phyloP scores from a whole-genome alignment of 1,284 basidiomycete species.

The Ganoderma sinense region DNA sequence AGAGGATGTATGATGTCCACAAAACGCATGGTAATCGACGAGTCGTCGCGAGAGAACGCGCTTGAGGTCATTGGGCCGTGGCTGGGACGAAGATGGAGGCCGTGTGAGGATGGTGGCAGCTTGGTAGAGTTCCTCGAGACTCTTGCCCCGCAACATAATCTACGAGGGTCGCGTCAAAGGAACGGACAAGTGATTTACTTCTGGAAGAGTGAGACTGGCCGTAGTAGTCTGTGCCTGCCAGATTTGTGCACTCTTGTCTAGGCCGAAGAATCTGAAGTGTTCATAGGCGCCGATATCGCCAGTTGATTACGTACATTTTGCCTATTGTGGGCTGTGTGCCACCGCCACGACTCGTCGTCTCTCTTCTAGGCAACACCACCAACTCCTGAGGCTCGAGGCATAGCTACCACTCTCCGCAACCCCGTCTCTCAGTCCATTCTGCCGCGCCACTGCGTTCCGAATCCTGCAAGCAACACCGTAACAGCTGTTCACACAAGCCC shows the following conservation, averaged over 20 bases:
- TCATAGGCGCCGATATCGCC: not conserved
- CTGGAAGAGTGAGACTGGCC: not conserved
- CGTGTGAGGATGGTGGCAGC: constrained; percentile 22
- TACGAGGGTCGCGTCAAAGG: not conserved
- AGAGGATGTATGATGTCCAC: not conserved
- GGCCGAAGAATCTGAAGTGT: no score
- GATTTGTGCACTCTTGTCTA: not conserved
- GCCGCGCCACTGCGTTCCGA: not conserved
- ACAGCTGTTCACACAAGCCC: not conserved
- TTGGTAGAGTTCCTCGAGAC: constrained; percentile 12
- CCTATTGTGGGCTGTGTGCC: not conserved
- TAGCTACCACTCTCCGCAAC: not conserved
- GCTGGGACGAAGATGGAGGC: constrained; percentile 14
- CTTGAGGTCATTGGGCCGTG: constrained; percentile 20
- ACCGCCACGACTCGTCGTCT: no score
- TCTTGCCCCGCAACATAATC: not conserved
- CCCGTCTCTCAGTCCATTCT: not conserved
- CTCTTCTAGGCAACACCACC: no score
- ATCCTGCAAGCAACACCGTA: not conserved
- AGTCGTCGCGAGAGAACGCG: constrained; percentile 20
- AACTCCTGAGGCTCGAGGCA: not conserved
- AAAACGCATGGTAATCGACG: constrained; percentile 4
- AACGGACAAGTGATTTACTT: not conserved
- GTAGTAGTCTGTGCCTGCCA: not conserved
- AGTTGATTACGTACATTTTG: not conserved